Evolutionary conservation across 192 early-diverging fungal genomes (phyloP).

Genomic region (Funneliformis mosseae): DNA sequence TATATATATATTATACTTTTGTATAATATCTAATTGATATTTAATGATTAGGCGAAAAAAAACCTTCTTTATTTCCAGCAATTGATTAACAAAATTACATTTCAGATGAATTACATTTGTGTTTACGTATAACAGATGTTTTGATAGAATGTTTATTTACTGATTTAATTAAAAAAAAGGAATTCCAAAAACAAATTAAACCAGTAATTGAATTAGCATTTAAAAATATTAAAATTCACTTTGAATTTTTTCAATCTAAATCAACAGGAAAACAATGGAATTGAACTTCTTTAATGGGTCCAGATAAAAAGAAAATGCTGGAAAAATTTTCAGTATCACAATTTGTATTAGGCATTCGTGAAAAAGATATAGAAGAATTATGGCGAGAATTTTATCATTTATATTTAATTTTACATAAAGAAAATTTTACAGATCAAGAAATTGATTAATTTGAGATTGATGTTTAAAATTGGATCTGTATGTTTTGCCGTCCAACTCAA

Average conservation of each 20-base stretch:
- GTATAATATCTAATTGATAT: no score
- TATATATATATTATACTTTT: no score
- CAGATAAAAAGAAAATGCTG: neutral
- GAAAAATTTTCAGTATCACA: neutral
- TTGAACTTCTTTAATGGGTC: constrained; percentile 1
- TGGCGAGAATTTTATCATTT: neutral
- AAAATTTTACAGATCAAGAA: neutral
- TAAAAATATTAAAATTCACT: neutral
- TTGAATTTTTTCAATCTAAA: constrained; percentile 14
- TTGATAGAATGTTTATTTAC: neutral
- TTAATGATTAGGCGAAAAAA: neutral
- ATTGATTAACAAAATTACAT: neutral
- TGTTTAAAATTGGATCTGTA: neutral
- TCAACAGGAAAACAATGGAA: neutral
- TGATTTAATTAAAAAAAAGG: constrained; percentile 8
- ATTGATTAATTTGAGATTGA: neutral
- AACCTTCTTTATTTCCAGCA: neutral
- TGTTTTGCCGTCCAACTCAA: neutral
- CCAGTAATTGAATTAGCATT: neutral
- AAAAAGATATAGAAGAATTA: neutral
- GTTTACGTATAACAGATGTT: neutral
- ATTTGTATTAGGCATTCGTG: neutral
- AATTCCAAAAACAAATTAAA: neutral
- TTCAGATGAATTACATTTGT: neutral
- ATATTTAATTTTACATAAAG: neutral